Conservation (phyloP, 257 asterid species). For the Fraxinus quadrangulata region DNA sequence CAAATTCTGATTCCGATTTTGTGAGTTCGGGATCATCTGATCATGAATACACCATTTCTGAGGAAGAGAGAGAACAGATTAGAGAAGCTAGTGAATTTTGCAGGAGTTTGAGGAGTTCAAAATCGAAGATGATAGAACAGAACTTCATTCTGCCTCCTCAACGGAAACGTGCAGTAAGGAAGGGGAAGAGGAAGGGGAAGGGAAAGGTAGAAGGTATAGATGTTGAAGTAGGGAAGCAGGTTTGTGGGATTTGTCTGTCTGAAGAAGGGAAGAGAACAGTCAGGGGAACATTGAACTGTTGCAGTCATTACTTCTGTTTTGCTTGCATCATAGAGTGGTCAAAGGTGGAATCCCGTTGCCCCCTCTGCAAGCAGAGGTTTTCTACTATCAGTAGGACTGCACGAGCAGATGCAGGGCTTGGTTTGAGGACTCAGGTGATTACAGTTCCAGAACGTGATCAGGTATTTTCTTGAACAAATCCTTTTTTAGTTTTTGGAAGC, state of each 20-base stretch:
- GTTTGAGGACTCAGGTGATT: conserved; percentile 53
- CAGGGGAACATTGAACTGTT: conserved; percentile 74
- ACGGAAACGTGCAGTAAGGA: conserved; percentile 45
- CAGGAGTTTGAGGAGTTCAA: conserved; percentile 53
- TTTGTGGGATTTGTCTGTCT: conserved; percentile 89
- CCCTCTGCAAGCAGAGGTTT: conserved; percentile 88
- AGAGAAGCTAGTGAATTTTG: conserved; percentile 68
- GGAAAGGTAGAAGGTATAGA: conserved; percentile 57
- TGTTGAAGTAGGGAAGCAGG: conserved; percentile 67
- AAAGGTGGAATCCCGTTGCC: conserved; percentile 92
- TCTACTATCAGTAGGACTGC: conserved; percentile 63
- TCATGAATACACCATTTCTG: conserved; percentile 74
- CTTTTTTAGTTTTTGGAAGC: conserved; percentile 2
- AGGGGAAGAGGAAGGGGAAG: conserved; percentile 84
- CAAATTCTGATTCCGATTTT: conserved; percentile 75
- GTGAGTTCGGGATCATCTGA: conserved; percentile 68
- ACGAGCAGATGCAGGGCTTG: conserved; percentile 50
- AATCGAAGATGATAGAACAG: conserved; percentile 32
- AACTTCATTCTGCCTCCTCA: conserved; percentile 34
- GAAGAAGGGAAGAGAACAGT: conserved; percentile 79
- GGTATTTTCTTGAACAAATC: conserved; percentile 41
- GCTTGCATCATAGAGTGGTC: conserved; percentile 98
- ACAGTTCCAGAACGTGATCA: conserved; percentile 89
- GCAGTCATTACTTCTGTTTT: conserved; percentile 91
- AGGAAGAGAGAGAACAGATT: conserved; percentile 91